phyloP scores from a whole-genome alignment of 371 early-diverging fungal genomes.

The Paramicrosporidium saccamoebae region DNA sequence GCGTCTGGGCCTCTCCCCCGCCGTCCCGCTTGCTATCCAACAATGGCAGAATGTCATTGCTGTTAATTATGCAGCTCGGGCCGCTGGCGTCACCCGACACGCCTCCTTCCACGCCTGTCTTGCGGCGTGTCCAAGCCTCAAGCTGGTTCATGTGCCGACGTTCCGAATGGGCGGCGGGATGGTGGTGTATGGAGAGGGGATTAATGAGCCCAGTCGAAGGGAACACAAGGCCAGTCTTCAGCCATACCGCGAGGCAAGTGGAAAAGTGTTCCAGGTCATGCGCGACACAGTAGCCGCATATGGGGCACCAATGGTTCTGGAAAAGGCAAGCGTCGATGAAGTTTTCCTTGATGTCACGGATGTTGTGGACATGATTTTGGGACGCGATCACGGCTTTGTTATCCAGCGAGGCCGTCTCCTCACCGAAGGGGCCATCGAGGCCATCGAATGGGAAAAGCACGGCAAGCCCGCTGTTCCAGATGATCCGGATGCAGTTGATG shows the following conservation, averaged over 20 bases:
- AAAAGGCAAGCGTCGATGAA: slow-evolving; percentile 46
- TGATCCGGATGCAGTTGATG: slow-evolving; percentile 1
- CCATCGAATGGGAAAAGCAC: neutral
- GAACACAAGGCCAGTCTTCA: slow-evolving; percentile 71
- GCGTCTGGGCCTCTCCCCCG: slow-evolving; percentile 20
- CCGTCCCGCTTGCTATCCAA: slow-evolving; percentile 40
- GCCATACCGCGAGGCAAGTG: slow-evolving; percentile 30
- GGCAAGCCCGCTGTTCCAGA: neutral
- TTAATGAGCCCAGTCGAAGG: slow-evolving; percentile 14
- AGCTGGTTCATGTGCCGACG: slow-evolving; percentile 56
- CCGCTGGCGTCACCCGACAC: slow-evolving; percentile 12
- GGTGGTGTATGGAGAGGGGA: slow-evolving; percentile 24
- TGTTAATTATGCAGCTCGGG: slow-evolving; percentile 26
- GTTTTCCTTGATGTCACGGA: slow-evolving; percentile 52
- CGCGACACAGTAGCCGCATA: no score
- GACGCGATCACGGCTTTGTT: slow-evolving; percentile 7
- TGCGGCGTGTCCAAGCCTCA: slow-evolving; percentile 25
- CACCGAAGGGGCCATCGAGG: neutral
- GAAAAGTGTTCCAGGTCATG: slow-evolving; percentile 28
- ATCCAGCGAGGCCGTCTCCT: slow-evolving; percentile 2
- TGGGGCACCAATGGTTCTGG: slow-evolving; percentile 10
- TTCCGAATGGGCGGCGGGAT: slow-evolving; percentile 20
- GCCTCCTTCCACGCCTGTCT: neutral
- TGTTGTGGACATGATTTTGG: slow-evolving; percentile 13
- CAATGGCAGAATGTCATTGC: slow-evolving; percentile 70